phyloP scores from a whole-genome alignment of 2,329 filamentous ascomycete species.

The Xylaria sp. region DNA sequence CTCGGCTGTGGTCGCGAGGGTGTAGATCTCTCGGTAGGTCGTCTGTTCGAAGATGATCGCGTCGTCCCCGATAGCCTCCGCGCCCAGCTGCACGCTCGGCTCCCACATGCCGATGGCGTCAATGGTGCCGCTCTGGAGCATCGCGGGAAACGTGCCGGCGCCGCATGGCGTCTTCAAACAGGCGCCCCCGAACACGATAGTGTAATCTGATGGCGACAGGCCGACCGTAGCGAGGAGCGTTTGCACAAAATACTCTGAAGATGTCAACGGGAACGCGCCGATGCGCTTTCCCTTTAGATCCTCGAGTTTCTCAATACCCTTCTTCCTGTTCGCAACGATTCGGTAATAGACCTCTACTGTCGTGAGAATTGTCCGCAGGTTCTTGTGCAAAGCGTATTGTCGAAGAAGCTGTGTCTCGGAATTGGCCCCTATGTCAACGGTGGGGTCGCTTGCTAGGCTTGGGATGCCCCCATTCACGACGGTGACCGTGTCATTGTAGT shows the following conservation, averaged over 20 bases:
- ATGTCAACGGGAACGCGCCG: conserved; percentile 49
- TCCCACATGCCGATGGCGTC: conserved; percentile 53
- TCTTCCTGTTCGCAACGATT: conserved; percentile 47
- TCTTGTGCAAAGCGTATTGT: conserved; percentile 48
- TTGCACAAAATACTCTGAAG: conserved; percentile 51
- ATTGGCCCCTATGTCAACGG: conserved; percentile 50
- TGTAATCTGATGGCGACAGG: conserved; percentile 46
- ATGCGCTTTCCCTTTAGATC: conserved; percentile 51
- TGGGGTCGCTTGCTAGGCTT: conserved; percentile 44
- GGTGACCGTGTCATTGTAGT: conserved; percentile 36
- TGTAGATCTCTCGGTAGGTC: conserved; percentile 52
- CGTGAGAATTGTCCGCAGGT: conserved; percentile 50
- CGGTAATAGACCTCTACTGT: conserved; percentile 51
- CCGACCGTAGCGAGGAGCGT: conserved; percentile 47
- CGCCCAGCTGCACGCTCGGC: conserved; percentile 49
- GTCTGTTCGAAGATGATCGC: conserved; percentile 48
- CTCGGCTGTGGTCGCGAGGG: conserved; percentile 49
- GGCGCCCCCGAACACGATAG: conserved; percentile 43
- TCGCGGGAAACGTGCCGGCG: conserved; percentile 45
- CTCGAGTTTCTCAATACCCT: conserved; percentile 43
- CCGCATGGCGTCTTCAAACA: conserved; percentile 50
- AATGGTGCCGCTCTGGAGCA: conserved; percentile 45
- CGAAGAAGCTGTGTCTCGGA: conserved; percentile 52
- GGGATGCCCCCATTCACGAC: conserved; percentile 50
- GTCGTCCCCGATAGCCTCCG: conserved; percentile 44